Evolutionary conservation across 106 monocot species (phyloP).

Genomic region (Iris macrosiphon): DNA sequence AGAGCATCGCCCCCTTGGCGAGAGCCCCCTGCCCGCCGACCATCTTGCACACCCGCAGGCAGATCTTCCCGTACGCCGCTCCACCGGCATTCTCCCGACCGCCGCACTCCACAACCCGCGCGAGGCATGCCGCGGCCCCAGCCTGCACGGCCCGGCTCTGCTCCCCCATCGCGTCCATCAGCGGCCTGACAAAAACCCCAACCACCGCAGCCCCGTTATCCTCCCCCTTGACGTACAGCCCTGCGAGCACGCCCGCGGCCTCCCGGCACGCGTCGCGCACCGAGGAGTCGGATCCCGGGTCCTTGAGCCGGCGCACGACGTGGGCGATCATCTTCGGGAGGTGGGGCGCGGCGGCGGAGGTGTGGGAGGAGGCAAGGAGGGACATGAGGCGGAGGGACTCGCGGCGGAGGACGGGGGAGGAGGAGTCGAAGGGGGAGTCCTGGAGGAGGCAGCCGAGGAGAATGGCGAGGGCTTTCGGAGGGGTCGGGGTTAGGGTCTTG

Average conservation of each 20-base stretch:
- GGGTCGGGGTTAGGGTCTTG: conserved; percentile 40
- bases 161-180: conserved; percentile 85
- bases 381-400: conserved; percentile 74
- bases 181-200: conserved; percentile 68
- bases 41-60: conserved; percentile 76
- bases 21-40: conserved; percentile 65
- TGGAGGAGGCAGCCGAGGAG: conserved; percentile 49
- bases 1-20: conserved; percentile 73
- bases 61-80: conserved; percentile 53
- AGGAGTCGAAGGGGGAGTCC: conserved; percentile 37
- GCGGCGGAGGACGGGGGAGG: conserved; percentile 44
- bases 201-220: conserved; percentile 18
- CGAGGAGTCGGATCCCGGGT: conserved; percentile 62
- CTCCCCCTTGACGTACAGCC: conserved; percentile 43
- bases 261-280: conserved; percentile 90
- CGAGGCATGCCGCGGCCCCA: conserved; percentile 67
- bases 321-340: conserved; percentile 73
- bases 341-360: conserved; percentile 52
- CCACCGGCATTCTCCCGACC: not conserved
- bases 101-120: conserved; percentile 64
- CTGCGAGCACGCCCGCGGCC: conserved; percentile 40
- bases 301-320: conserved; percentile 74
- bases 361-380: conserved; percentile 57
- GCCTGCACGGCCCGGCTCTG: conserved; percentile 76
- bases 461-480: conserved; percentile 58